Percentiles rank a stretch among this genome's conserved stretches.
phyloP scores from a whole-genome alignment of 2,329 filamentous ascomycete species.

The Xylaria sp. region DNA sequence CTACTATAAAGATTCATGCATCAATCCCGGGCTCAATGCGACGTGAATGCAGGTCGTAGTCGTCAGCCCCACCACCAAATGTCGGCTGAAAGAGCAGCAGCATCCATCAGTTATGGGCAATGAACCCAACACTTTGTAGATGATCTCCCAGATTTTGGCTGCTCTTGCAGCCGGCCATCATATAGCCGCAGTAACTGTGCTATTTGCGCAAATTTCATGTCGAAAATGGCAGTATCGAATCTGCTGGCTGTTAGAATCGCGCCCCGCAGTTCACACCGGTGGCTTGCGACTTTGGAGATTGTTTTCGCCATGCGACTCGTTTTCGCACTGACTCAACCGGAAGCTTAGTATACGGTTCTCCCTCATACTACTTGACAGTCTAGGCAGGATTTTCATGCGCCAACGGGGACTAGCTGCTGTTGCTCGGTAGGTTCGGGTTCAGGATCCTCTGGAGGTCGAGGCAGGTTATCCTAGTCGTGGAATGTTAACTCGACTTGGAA shows the following conservation, averaged over 20 bases:
- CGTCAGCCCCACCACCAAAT: neutral
- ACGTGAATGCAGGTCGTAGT: slow-evolving; percentile 16
- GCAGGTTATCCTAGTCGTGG: slow-evolving; percentile 47
- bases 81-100: neutral
- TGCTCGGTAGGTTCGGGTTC: slow-evolving; percentile 41
- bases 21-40: slow-evolving; percentile 26
- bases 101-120: neutral
- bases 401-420: slow-evolving; percentile 47
- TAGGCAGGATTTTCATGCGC: slow-evolving; percentile 41
- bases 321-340: neutral
- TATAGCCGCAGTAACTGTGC: neutral
- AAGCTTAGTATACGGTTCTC: neutral
- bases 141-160: neutral
- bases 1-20: slow-evolving; percentile 12
- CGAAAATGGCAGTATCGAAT: slow-evolving; percentile 1
- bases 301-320: slow-evolving; percentile 4
- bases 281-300: slow-evolving; percentile 14
- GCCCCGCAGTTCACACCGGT: neutral
- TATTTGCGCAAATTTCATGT: slow-evolving; percentile 1
- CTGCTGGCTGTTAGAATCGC: neutral
- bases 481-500: slow-evolving; percentile 24
- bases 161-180: neutral
- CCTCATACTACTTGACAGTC: slow-evolving; percentile 11
- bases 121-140: neutral
- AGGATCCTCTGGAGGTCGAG: slow-evolving; percentile 46